Conservation (phyloP, 2,329 filamentous ascomycete genomes). For the Fusarium begoniae region DNA sequence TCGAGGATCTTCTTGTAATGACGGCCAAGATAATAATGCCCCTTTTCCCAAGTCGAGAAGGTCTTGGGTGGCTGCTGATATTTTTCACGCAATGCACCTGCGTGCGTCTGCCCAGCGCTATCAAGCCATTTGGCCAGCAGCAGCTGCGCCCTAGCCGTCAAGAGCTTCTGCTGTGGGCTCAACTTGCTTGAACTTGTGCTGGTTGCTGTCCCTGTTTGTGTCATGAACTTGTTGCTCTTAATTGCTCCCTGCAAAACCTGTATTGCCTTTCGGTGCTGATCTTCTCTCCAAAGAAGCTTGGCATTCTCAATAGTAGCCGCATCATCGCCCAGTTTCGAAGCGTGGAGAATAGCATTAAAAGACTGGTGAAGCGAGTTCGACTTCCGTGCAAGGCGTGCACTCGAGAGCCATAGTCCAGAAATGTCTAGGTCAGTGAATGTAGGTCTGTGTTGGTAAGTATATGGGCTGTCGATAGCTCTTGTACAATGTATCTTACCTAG, state of each 20-base stretch:
- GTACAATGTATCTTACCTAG: conserved; percentile 60
- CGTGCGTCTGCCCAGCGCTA: conserved; percentile 90
- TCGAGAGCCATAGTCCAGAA: conserved; percentile 85
- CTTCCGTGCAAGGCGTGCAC: conserved; percentile 86
- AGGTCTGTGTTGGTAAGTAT: conserved; percentile 49
- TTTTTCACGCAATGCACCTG: conserved; percentile 78
- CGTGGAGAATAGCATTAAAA: conserved; percentile 92
- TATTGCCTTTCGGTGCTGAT: conserved; percentile 93
- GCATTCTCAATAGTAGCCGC: conserved; percentile 95
- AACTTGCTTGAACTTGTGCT: conserved; percentile 47
- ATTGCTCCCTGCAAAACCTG: conserved; percentile 90
- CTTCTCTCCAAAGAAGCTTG: conserved; percentile 90
- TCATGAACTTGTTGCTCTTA: conserved; percentile 77
- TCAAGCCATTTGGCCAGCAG: conserved; percentile 97
- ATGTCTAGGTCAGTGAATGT: conserved; percentile 77
- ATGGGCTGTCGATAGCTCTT: neutral
- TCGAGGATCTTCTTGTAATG: conserved; percentile 98
- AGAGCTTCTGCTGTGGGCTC: conserved; percentile 63
- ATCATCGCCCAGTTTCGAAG: conserved; percentile 82
- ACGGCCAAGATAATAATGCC: conserved; percentile 94
- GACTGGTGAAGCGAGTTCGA: conserved; percentile 84
- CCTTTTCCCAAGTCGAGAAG: conserved; percentile 86
- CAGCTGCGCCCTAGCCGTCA: conserved; percentile 83
- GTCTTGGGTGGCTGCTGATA: conserved; percentile 85
- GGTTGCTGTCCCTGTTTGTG: conserved; percentile 51